These are phyloP conservation scores for Sporothrix brasiliensis DNA, from an alignment of 2,329 filamentous ascomycete species.

Conservation along the genomic window DNA sequence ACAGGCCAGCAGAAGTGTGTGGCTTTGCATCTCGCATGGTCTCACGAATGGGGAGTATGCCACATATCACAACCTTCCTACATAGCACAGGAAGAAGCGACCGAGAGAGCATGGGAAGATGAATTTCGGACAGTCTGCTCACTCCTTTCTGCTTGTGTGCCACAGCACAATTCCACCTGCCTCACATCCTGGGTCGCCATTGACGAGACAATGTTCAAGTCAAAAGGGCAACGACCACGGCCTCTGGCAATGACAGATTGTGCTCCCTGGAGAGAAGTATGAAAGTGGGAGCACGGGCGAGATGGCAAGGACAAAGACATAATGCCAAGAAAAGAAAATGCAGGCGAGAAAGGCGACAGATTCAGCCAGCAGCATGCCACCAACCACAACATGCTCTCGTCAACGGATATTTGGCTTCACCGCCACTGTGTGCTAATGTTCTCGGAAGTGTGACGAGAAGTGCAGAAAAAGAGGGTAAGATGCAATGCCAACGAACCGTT, in stretches of 20 bases:
- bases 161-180: neutral
- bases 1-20: too few relatives aligned
- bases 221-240: conserved; percentile 15
- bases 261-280: neutral
- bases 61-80: neutral
- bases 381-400: neutral
- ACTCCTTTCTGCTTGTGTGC: neutral
- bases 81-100: neutral
- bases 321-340: neutral
- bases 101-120: neutral
- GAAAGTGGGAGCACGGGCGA: neutral
- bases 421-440: neutral
- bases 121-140: neutral
- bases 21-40: neutral
- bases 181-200: neutral
- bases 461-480: conserved; percentile 13
- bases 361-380: conserved; percentile 22
- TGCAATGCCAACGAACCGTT: conserved; percentile 22
- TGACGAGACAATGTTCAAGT: neutral
- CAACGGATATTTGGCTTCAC: neutral
- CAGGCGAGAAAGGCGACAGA: neutral
- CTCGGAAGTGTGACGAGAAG: conserved; percentile 19
- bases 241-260: conserved; percentile 21
- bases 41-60: neutral
- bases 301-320: neutral